These are phyloP conservation scores for Suillus tomentosus DNA, from an alignment of 768 basidiomycete species.

Conservation along the genomic window DNA sequence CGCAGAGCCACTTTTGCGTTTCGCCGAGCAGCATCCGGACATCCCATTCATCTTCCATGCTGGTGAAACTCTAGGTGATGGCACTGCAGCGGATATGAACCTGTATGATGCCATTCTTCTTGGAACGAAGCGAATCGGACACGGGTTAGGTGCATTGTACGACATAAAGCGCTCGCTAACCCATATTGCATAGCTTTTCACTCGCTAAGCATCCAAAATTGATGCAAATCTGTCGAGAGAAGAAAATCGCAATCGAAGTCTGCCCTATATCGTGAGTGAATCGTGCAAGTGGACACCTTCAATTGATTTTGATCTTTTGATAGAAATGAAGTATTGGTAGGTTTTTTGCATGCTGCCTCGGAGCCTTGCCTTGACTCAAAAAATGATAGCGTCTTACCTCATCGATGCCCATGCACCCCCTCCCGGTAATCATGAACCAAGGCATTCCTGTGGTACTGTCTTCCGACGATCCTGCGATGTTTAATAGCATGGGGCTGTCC, in stretches of 20 bases:
- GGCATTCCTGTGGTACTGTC: conserved; percentile 69
- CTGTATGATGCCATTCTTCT: conserved; percentile 50
- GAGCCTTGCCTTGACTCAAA: not conserved
- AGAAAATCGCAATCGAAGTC: conserved; percentile 45
- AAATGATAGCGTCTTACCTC: conserved; percentile 60
- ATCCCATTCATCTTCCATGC: conserved; percentile 52
- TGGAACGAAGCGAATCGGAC: conserved; percentile 51
- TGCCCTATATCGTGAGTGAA: conserved; percentile 49
- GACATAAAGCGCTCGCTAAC: not conserved
- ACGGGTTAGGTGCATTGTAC: conserved; percentile 37
- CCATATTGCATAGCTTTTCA: conserved; percentile 36
- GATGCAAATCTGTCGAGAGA: conserved; percentile 45
- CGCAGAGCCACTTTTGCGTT: conserved; percentile 38
- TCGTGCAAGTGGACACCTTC: not conserved
- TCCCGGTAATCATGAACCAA: conserved; percentile 65
- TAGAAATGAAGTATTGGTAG: conserved; percentile 72
- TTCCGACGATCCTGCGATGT: conserved; percentile 74
- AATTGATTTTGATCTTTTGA: not conserved
- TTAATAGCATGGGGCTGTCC: conserved; percentile 72
- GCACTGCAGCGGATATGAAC: conserved; percentile 45
- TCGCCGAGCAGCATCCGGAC: conserved; percentile 36
- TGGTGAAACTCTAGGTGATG: conserved; percentile 51
- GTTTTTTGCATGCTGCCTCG: conserved; percentile 3
- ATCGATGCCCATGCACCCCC: conserved; percentile 75
- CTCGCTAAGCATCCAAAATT: conserved; percentile 47